phyloP scores from a whole-genome alignment of 495 filamentous ascomycete species.

The Neohortaea acidophila region DNA sequence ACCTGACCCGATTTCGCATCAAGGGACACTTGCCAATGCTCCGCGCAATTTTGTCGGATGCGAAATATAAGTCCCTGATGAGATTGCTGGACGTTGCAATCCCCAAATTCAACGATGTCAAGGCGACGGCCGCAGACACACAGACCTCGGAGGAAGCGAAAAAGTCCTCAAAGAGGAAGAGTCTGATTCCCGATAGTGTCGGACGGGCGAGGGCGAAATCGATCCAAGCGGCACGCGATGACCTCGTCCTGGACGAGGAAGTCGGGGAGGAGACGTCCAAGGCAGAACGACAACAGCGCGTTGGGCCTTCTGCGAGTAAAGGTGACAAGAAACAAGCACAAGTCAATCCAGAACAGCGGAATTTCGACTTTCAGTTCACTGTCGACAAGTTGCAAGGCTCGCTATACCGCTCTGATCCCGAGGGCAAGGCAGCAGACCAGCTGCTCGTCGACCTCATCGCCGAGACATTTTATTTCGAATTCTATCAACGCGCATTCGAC shows the following conservation, averaged over 20 bases:
- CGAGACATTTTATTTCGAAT: conserved; percentile 73
- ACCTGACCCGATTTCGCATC: conserved; percentile 81
- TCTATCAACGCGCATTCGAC: conserved; percentile 75
- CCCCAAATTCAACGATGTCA: conserved; percentile 54
- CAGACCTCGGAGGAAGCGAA: conserved; percentile 5
- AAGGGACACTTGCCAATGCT: conserved; percentile 85
- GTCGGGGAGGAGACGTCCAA: conserved; percentile 44
- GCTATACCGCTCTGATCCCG: conserved; percentile 70
- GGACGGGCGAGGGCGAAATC: conserved; percentile 40
- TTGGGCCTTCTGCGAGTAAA: conserved; percentile 25
- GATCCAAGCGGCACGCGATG: conserved; percentile 51
- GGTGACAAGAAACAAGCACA: conserved; percentile 39
- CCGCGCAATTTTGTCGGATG: conserved; percentile 80
- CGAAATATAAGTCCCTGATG: conserved; percentile 94
- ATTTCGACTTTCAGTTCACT: conserved; percentile 90
- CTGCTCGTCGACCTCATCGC: conserved; percentile 83
- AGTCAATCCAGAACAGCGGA: conserved; percentile 64
- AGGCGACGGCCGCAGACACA: conserved; percentile 17
- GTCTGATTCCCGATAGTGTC: conserved; percentile 13
- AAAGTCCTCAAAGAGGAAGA: conserved; percentile 18
- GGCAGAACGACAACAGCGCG: conserved; percentile 30
- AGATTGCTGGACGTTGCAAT: conserved; percentile 89
- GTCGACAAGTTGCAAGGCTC: conserved; percentile 88
- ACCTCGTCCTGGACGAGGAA: conserved; percentile 63
- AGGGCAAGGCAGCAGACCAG: conserved; percentile 56